Evolutionary conservation across 352 stramenopile genomes (phyloP).

Genomic region (Pythium angustatum): DNA sequence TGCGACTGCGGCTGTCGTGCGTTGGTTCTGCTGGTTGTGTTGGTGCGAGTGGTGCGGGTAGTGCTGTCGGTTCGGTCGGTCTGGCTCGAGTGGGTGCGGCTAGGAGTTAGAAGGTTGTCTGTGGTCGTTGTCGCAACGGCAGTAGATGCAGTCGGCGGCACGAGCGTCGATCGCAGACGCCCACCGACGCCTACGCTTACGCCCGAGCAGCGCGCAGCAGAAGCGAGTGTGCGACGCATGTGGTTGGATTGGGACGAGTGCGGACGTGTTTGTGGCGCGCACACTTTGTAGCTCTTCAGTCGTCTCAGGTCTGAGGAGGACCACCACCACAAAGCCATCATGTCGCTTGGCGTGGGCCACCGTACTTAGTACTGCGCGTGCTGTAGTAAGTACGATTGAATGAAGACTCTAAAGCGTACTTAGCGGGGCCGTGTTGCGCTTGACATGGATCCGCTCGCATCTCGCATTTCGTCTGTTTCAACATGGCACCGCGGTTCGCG

Average conservation of each 20-base stretch:
- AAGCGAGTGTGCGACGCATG: constrained; percentile 19
- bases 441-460: constrained; percentile 9
- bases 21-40: neutral
- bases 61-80: no score
- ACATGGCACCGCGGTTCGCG: constrained; percentile 27
- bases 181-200: neutral
- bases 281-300: no score
- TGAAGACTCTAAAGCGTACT: constrained; percentile 7
- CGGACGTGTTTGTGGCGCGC: no score
- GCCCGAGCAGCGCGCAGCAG: neutral
- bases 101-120: no score
- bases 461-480: neutral
- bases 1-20: neutral
- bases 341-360: no score
- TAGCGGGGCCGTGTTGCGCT: neutral
- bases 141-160: neutral
- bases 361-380: constrained; percentile 3
- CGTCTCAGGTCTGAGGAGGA: no score
- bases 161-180: constrained; percentile 2
- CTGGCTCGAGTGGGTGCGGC: no score
- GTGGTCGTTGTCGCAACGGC: neutral
- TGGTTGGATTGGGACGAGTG: no score
- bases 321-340: no score
- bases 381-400: no score
- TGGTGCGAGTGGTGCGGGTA: no score